A percentile compares a stretch with the other conserved stretches of the same genome.
Conservation (phyloP, 2,329 filamentous ascomycete species). For the Chaetomium strumarium region DNA sequence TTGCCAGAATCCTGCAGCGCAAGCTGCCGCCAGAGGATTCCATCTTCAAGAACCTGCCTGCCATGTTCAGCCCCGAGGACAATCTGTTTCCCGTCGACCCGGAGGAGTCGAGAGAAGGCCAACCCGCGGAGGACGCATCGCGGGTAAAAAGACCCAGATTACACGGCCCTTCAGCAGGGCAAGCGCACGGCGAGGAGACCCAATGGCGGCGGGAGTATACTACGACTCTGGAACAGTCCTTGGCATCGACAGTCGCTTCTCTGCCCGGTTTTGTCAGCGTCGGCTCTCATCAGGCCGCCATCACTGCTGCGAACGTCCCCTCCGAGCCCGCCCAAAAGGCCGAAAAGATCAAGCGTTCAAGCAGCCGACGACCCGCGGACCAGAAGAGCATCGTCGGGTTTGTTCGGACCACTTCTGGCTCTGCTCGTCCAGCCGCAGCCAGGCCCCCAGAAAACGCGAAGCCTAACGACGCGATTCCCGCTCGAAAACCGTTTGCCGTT, state of each 20-base stretch:
- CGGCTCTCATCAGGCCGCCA: conserved; percentile 44
- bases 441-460: background rate
- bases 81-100: conserved; percentile 63
- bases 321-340: conserved; percentile 17
- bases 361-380: conserved; percentile 31
- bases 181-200: conserved; percentile 28
- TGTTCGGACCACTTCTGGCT: conserved; percentile 27
- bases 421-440: conserved; percentile 1
- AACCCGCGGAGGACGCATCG: conserved; percentile 14
- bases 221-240: conserved; percentile 57
- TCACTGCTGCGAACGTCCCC: conserved; percentile 31
- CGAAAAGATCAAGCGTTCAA: conserved; percentile 22
- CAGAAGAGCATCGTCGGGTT: conserved; percentile 41
- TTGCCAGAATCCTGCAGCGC: conserved; percentile 66
- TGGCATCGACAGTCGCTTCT: conserved; percentile 53
- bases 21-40: conserved; percentile 49
- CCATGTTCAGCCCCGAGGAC: conserved; percentile 57
- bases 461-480: background rate
- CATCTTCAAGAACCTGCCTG: conserved; percentile 48
- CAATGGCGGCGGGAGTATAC: conserved; percentile 41
- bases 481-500: background rate
- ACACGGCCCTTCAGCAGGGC: conserved; percentile 27
- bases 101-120: conserved; percentile 34
- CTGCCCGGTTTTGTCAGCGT: conserved; percentile 59
- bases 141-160: conserved; percentile 27